Base-by-base conservation (phyloP, 192 early-diverging fungal genomes). In the Rhizoclosmatium sp. region DNA sequence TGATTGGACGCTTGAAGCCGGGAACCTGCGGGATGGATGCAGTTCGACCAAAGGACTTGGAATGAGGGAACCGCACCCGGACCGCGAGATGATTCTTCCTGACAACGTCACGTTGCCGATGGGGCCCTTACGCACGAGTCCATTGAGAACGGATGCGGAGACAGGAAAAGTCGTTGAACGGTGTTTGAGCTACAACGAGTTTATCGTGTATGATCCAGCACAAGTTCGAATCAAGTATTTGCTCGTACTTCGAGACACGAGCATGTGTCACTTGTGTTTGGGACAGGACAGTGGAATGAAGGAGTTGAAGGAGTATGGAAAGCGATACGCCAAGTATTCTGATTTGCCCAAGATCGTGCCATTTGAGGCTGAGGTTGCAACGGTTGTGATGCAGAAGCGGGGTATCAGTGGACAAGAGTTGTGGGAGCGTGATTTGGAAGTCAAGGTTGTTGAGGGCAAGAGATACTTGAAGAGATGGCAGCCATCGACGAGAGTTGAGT, bases 181-280 rank as follows among this genome's bases (percentile, higher is more conserved):
- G 4, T 78, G 45, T 46, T 45, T 94, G 4, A 48, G 76, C 3
- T 86, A 92, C 69, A 93, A 93, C 79, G 93, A 94, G 74, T 94
- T 84, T 73, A 92, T 94, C 78, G 93, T 94, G 9, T 92, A 95
- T 71, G 83, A 92, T 69, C 81, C 84, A 2, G 73, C 82, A 40
- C 93, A 93, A 82, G 87, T 94, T 47, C 81, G 86, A 65, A 94
- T 95, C 71, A 85, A 87, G 21, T 94, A 94, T 56, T 45, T 85
- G 58, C 56, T 82, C 10, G 58, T 85, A 23, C 70, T 82, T 2
- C 80, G 84, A 16, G 56, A 78, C 48, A 67, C 3, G 7, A 44
- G 12, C 1, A 4, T 51, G 31, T 85, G 84, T 58, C 67, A 82
- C 21, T 58, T 85, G 19, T 82, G 80, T 54, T n/a, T 31, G 23